Base-by-base conservation (phyloP, 345 rosid species). In the Moricandia moricandioides region DNA sequence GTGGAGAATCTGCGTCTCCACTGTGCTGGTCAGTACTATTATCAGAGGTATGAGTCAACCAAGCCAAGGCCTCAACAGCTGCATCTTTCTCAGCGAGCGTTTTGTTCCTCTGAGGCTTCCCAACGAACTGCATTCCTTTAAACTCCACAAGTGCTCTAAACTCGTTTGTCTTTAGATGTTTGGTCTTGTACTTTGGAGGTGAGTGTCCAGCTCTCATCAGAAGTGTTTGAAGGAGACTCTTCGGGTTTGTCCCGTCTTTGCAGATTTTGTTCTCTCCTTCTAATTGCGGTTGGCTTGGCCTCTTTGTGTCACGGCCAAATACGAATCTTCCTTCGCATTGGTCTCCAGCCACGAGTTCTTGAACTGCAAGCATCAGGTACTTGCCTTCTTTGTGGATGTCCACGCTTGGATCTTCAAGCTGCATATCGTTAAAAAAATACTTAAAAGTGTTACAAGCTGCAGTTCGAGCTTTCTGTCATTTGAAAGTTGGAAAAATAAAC, bases 111-210 rank as follows among this genome's bases (percentile, higher is more conserved):
- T 82, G 89, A 31, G 99, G 97, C 72, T 95, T 95, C 37, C 98
- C 99, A 0, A 95, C 92, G 70, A 95, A 95, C 47, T 95, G 99
- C 97, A 95, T 92, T 8, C 98, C 99, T 79, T 92, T 92, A 82
- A 95, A 92, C 79, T 95, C 99, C 17, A 88, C 96, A 8, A 95
- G 88, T 12, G 98, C 96, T 70, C 98, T 83, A 67, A 88, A 95
- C 85, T 95, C 99, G 35, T 95, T 92, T 0, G 97, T 88, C 83
- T 92, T 89, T 8, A 95, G 90, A 78, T 92, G 99, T 82, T 95
- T 95, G 0, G 94, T 88, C 76, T 90, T 95, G 87, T 95, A 95
- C 47, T 87, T 95, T 27, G 99, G 99, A 81, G 99, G 98, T 27
- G 97, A 88, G 79, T 95, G 97, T 40, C 96, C 98, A 1, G 99